Evolutionary conservation across 108 stramenopile genomes (phyloP), one percentile per base, ranked within the genome.

Genomic region (Fragilaria crotonensis): DNA sequence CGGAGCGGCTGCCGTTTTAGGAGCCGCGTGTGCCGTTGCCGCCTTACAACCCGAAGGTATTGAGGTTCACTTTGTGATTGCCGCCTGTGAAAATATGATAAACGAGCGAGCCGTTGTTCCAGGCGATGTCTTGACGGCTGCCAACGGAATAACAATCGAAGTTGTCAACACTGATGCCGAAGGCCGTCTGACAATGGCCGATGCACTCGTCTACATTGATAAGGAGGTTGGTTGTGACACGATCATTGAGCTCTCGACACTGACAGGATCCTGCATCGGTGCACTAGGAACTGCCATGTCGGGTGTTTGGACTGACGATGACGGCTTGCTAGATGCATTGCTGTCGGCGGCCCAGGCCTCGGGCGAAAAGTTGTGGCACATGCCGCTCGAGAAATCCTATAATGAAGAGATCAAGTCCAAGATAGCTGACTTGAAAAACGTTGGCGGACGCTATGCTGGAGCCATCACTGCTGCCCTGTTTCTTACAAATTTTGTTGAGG

Each of bases 141-240:
- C 81, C 19, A 86, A 86, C 57, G 84, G 84, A 19, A 81, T 77
- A 36, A 84, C 78, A 11, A 81, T 84, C 52, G 80, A 81, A 64
- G 70, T 79, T 45, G 30, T 83, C 52, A 86, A 86, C 68, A 86
- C 84, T 7, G 84, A 86, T 54, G 84, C 84, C 3, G 84, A 86
- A 70, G 84, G 84, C 0, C 56, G 84, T 26, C 63, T 86, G 9
- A 86, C 84, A 1, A 71, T 86, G 9, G 84, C 84, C 17, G 84
- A 86, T 65, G 84, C 84, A 7, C 57, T 86, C 9, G 81, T 86
- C 4, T 86, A 76, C 56, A 79, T 80, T 3, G 80, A 86, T 62
- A 67, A 66, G 33, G 56, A 63, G n/a, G 41, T 83, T 17, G 70
- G 59, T 20, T 54, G 62, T 21, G 77, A 78, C 5, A 63, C 73